These are phyloP conservation scores for Brassica juncea DNA, from an alignment of 345 rosid genomes.

Conservation along the genomic window DNA sequence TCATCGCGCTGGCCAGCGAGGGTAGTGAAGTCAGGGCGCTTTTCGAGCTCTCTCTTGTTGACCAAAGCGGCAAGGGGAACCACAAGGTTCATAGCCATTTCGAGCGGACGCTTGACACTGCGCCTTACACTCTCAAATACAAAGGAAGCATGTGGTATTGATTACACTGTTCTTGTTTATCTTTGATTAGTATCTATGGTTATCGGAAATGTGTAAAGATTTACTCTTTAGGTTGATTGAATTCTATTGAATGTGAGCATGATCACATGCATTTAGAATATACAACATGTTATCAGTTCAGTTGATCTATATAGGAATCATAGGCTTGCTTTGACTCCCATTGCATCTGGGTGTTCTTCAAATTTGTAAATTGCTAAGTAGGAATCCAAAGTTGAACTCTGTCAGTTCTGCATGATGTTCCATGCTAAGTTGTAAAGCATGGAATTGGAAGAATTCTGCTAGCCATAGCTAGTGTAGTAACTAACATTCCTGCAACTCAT, in stretches of 20 bases:
- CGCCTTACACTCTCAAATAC: constrained; percentile 84
- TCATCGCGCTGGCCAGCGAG: constrained; percentile 86
- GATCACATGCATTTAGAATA: too few species aligned
- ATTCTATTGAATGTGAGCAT: too few species aligned
- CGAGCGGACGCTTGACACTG: constrained; percentile 76
- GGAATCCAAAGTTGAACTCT: too few species aligned
- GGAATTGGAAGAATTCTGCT: not conserved
- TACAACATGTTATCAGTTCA: too few species aligned
- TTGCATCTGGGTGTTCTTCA: too few species aligned
- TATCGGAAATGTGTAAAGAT: not conserved
- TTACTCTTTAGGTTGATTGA: not conserved
- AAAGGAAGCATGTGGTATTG: constrained; percentile 95
- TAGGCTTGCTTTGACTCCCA: too few species aligned
- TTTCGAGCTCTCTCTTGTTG: constrained; percentile 81
- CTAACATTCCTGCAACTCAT: not conserved
- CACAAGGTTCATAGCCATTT: constrained; percentile 95
- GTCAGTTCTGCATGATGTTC: too few species aligned
- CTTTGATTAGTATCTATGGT: not conserved
- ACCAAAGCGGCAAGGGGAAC: constrained; percentile 87
- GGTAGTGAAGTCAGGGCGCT: constrained; percentile 92
- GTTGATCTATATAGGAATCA: too few species aligned
- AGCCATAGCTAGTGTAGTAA: not conserved
- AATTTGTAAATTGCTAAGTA: too few species aligned
- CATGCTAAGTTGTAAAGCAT: too few species aligned
- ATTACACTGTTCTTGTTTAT: not conserved